Evolutionary conservation across 2,329 filamentous ascomycete species (phyloP), one percentile per base, ranked within the genome.

Genomic region (Diplodia scrobiculata): DNA sequence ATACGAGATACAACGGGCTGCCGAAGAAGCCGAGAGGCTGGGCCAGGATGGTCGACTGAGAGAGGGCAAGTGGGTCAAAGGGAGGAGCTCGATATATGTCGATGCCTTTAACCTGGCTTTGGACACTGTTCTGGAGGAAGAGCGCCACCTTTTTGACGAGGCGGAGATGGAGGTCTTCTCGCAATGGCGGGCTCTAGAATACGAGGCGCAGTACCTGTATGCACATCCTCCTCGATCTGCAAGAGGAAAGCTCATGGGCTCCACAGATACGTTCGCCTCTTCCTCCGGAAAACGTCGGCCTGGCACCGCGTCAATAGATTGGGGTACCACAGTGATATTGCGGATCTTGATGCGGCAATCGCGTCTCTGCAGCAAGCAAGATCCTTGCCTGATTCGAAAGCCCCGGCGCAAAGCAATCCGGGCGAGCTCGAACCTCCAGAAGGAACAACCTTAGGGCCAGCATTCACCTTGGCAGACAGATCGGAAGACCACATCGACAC

Each of bases 91-190:
- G 1, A 91, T 99, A 65, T 99, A 99, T 72, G 92, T 97, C 19
- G 95, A 99, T 79, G 95, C 95, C 0, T 99, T 99, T 82, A 97
- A 97, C 73, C 82, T 98, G 14, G 92, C 94, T 1, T 80, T 99
- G 58, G 89, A 94, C 67, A 97, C 91, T 0, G 95, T 99, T 3
- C 79, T 98, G 13, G 88, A 91, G 58, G 91, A 98, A 66, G 95
- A 99, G 77, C 84, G 86, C 0, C 91, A 97, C 77, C 80, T 99
- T 0, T 99, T 98, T 74, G 86, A 95, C 72, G 85, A 87, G 67
- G 88, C 87, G 19, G 95, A 99, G 77, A 85, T 84, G 72, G 81
- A 84, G 14, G 84, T 98, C 0, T 98, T 99, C 74, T 79, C 81
- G 2, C 82, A 88, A 67, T 99, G 94, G 92, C 85, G 81, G 67